A percentile compares a stretch with the other conserved stretches of the same genome.
Conservation (phyloP, 495 filamentous ascomycete species). For the Parathielavia hyrcaniae region DNA sequence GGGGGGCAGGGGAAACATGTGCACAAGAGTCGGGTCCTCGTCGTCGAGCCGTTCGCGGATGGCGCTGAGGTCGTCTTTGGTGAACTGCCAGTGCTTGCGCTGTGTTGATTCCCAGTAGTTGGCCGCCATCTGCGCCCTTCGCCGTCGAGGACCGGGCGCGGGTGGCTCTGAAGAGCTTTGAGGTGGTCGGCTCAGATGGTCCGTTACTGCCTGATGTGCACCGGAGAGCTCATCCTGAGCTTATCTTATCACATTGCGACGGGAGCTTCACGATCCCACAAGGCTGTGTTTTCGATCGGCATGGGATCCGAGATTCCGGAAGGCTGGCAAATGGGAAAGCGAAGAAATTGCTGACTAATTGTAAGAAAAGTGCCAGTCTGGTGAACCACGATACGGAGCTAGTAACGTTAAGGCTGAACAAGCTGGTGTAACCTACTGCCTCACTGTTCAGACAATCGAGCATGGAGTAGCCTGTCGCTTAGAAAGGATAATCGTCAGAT, state of each 20-base stretch:
- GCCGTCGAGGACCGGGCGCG: neutral
- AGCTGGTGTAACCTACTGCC: too few species aligned
- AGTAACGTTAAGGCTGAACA: too few species aligned
- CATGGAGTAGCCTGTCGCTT: too few species aligned
- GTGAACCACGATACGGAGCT: too few species aligned
- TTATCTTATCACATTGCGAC: slow-evolving; percentile 11
- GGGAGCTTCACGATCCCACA: slow-evolving; percentile 4
- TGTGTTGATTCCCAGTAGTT: slow-evolving; percentile 97
- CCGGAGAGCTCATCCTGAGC: neutral
- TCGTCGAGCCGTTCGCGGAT: slow-evolving; percentile 67
- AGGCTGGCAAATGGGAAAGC: slow-evolving; percentile 4
- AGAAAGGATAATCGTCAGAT: too few species aligned
- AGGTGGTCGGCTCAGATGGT: neutral
- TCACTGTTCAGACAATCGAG: too few species aligned
- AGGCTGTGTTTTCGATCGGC: neutral
- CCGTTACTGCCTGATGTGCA: neutral
- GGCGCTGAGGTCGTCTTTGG: slow-evolving; percentile 66
- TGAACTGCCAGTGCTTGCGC: slow-evolving; percentile 81
- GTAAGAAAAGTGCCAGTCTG: too few species aligned
- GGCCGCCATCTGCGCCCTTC: slow-evolving; percentile 62
- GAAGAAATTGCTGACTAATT: neutral
- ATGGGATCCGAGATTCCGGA: neutral
- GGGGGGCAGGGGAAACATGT: slow-evolving; percentile 76
- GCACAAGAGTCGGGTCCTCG: slow-evolving; percentile 61
- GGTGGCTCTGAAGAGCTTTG: neutral